phyloP scores from a whole-genome alignment of 2,329 filamentous ascomycete genomes.

The Pyricularia pennisetigena region DNA sequence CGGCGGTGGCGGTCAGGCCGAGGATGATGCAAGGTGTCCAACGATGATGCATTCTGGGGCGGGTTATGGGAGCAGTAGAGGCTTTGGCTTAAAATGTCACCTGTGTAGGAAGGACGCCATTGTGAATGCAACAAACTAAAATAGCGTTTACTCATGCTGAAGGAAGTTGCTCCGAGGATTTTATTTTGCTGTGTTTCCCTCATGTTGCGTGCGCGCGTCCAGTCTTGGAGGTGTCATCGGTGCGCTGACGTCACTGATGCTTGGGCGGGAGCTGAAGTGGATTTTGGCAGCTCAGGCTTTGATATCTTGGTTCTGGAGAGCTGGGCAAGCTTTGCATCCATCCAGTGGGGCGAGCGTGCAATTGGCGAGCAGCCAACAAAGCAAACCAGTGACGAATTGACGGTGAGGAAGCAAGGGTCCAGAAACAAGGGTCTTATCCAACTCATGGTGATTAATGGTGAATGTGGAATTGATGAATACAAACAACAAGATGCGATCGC shows the following conservation, averaged over 20 bases:
- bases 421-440: neutral
- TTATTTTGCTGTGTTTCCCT: neutral
- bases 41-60: neutral
- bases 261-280: neutral
- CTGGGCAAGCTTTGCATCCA: neutral
- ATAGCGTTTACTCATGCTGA: neutral
- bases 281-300: neutral
- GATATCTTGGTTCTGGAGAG: neutral
- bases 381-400: neutral
- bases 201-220: neutral
- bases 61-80: too few relatives aligned
- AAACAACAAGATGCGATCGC: neutral
- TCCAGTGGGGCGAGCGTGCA: neutral
- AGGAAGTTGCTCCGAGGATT: neutral
- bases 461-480: neutral
- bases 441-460: neutral
- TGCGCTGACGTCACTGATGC: neutral
- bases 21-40: neutral
- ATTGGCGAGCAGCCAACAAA: neutral
- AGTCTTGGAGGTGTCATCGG: neutral
- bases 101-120: neutral
- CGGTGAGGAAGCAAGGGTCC: neutral
- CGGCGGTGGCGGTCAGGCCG: neutral
- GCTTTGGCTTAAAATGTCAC: neutral
- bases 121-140: neutral